Evolutionary conservation across 352 stramenopile species (phyloP).

Genomic region (Pythium pyrilobum): DNA sequence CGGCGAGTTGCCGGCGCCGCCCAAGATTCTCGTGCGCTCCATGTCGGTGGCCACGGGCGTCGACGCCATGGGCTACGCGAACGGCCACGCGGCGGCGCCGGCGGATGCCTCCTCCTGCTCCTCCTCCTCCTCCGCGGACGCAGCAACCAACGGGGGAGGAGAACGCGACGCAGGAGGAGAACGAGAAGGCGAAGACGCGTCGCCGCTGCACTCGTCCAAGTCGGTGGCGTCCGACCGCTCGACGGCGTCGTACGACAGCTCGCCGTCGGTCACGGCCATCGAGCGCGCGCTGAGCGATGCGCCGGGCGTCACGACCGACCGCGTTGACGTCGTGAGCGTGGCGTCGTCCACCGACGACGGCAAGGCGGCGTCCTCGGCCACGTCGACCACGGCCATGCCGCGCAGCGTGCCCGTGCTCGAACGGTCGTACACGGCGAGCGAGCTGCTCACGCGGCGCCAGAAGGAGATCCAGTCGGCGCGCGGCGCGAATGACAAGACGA

Average conservation of each 20-base stretch:
- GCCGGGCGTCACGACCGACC: constrained; percentile 30
- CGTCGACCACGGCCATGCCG: constrained; percentile 7
- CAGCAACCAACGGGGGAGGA: not conserved
- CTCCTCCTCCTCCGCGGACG: not conserved
- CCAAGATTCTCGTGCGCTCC: constrained; percentile 23
- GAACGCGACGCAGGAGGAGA: too few relatives aligned
- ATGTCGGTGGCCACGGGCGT: constrained; percentile 16
- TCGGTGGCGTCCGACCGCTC: constrained; percentile 32
- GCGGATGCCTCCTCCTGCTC: not conserved
- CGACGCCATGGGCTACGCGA: constrained; percentile 8
- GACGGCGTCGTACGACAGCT: constrained; percentile 33
- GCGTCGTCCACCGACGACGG: constrained; percentile 17
- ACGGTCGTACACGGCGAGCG: constrained; percentile 63
- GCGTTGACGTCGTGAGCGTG: constrained; percentile 19
- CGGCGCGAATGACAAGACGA: constrained; percentile 29
- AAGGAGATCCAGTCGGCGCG: constrained; percentile 45
- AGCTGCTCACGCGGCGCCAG: constrained; percentile 55
- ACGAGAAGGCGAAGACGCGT: not conserved
- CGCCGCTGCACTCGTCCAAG: constrained; percentile 7
- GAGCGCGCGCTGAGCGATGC: constrained; percentile 27
- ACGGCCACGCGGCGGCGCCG: not conserved
- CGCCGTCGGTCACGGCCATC: constrained; percentile 39
- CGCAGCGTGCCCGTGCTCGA: constrained; percentile 48
- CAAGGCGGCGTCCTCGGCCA: not conserved
- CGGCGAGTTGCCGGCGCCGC: constrained; percentile 7